These are phyloP conservation scores for Podospora comata DNA, from an alignment of 495 filamentous ascomycete genomes.

Conservation along the genomic window DNA sequence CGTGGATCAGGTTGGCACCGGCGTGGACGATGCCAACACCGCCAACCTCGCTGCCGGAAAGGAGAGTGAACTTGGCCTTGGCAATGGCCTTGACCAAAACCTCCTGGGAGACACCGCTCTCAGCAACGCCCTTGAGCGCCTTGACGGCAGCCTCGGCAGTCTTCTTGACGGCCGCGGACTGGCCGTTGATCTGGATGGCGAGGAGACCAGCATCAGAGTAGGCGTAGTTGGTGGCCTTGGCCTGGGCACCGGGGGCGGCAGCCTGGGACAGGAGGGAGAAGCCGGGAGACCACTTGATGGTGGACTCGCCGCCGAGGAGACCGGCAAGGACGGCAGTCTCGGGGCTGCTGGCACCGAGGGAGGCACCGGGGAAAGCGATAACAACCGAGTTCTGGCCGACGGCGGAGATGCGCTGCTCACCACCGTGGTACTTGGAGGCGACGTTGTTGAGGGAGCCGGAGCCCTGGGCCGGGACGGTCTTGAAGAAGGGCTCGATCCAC, in stretches of 20 bases:
- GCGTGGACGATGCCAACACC: constrained; percentile 62
- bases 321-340: constrained; percentile 85
- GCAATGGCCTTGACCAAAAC: constrained; percentile 88
- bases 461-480: constrained; percentile 44
- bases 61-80: constrained; percentile 86
- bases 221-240: constrained; percentile 68
- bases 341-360: constrained; percentile 75
- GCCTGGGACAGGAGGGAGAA: constrained; percentile 86
- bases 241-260: constrained; percentile 61
- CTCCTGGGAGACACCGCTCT: constrained; percentile 72
- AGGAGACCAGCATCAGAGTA: constrained; percentile 96
- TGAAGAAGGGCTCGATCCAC: constrained; percentile 93
- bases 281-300: constrained; percentile 93
- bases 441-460: constrained; percentile 33
- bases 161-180: constrained; percentile 60
- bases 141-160: constrained; percentile 65
- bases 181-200: constrained; percentile 71
- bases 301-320: constrained; percentile 83
- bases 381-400: constrained; percentile 70
- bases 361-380: constrained; percentile 87
- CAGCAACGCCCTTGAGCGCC: constrained; percentile 72
- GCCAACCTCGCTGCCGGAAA: constrained; percentile 76
- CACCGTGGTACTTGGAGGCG: constrained; percentile 83
- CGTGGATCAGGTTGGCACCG: constrained; percentile 61
- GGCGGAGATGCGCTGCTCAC: constrained; percentile 85